Evolutionary conservation across 179 eudicot genomes (phyloP).

Genomic region (Nepenthes alata): DNA sequence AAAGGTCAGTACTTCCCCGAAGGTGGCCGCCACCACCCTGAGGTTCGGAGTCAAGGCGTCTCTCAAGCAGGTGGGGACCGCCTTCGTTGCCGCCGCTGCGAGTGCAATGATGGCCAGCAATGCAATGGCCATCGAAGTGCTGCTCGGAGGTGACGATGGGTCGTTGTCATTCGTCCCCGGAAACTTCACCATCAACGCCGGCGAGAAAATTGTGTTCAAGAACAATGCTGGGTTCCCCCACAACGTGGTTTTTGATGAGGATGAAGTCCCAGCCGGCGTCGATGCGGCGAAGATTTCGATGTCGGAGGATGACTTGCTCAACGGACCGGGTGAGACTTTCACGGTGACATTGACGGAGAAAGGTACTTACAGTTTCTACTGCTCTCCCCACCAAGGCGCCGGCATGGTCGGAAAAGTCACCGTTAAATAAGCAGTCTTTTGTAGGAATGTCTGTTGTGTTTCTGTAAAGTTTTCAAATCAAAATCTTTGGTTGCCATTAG

Average conservation of each 20-base stretch:
- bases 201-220: conserved; percentile 69
- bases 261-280: conserved; percentile 58
- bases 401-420: conserved; percentile 88
- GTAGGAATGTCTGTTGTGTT: too few relatives aligned
- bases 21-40: conserved; percentile 17
- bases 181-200: conserved; percentile 40
- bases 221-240: conserved; percentile 94
- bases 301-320: conserved; percentile 57
- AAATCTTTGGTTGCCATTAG: too few relatives aligned
- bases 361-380: conserved; percentile 74
- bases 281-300: conserved; percentile 55
- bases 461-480: too few relatives aligned
- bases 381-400: conserved; percentile 90
- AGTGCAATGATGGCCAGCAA: conserved; percentile 52
- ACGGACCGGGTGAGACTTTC: conserved; percentile 58
- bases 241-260: conserved; percentile 81
- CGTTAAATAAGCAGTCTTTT: conserved; percentile 27
- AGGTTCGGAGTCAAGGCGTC: conserved; percentile 52
- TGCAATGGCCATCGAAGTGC: conserved; percentile 64
- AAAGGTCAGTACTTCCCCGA: conserved; percentile 18
- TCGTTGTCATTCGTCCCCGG: conserved; percentile 45
- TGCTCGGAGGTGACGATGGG: conserved; percentile 55
- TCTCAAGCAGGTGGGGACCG: conserved; percentile 42
- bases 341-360: conserved; percentile 65
- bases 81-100: conserved; percentile 49